These are phyloP conservation scores for Lentinula boryana DNA, from an alignment of 768 basidiomycete species.

Conservation along the genomic window DNA sequence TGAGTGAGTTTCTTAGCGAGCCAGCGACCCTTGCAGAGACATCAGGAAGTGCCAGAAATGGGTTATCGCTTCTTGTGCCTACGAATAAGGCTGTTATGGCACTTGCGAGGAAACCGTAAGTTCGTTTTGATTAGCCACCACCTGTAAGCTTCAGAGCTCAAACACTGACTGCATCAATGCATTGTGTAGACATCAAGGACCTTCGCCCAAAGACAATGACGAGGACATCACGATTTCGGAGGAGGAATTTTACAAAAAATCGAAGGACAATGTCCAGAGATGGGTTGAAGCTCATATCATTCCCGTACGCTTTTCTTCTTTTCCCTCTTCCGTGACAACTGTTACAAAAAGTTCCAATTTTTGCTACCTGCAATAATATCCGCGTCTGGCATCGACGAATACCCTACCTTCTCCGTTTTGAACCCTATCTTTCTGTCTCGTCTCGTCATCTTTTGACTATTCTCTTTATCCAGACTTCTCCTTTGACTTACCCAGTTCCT, in stretches of 20 bases:
- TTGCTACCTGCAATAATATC: not conserved
- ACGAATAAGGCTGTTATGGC: conserved; percentile 88
- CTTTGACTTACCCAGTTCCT: conserved; percentile 36
- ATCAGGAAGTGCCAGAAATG: not conserved
- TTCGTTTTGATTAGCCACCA: conserved; percentile 6
- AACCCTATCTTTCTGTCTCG: not conserved
- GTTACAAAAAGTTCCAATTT: not conserved
- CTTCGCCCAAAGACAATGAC: conserved; percentile 30
- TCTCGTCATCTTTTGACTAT: not conserved
- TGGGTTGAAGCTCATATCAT: conserved; percentile 86
- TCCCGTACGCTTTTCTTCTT: conserved; percentile 44
- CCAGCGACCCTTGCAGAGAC: conserved; percentile 12
- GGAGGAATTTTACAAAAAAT: conserved; percentile 53
- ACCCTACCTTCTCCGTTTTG: not conserved
- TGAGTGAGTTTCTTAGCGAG: conserved; percentile 47
- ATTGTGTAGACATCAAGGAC: conserved; percentile 52
- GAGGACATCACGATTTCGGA: conserved; percentile 48
- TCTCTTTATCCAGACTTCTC: conserved; percentile 28
- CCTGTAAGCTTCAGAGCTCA: not conserved
- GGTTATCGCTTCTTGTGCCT: conserved; percentile 65
- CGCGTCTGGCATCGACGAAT: not conserved
- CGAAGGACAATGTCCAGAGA: conserved; percentile 62
- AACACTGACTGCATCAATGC: not conserved
- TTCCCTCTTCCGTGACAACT: not conserved
- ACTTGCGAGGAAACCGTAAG: conserved; percentile 76